These are phyloP conservation scores for Fusarium gaditjirri DNA, from an alignment of 2,329 filamentous ascomycete genomes.

Conservation along the genomic window DNA sequence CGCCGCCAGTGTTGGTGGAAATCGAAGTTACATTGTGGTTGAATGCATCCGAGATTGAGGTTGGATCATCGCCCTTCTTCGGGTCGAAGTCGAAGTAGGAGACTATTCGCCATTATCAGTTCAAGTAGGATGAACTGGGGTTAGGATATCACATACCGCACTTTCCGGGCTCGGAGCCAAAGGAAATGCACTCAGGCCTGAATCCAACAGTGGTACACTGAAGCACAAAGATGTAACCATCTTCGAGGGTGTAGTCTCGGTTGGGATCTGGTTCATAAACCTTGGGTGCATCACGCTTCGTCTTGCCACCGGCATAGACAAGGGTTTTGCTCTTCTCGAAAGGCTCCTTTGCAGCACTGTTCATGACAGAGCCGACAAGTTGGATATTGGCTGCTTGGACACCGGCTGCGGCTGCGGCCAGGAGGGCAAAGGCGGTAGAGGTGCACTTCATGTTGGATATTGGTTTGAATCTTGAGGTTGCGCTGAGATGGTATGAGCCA, in stretches of 20 bases:
- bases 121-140: neutral
- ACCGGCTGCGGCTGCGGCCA: neutral
- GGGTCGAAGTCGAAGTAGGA: neutral
- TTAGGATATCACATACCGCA: neutral
- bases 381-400: neutral
- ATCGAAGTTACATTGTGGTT: neutral
- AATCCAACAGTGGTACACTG: neutral
- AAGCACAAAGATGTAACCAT: neutral
- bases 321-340: neutral
- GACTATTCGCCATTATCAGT: neutral
- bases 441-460: neutral
- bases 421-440: neutral
- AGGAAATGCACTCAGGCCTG: neutral
- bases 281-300: neutral
- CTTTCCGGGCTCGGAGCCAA: neutral
- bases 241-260: neutral
- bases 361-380: neutral
- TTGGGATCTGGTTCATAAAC: neutral
- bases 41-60: neutral
- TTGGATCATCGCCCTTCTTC: neutral
- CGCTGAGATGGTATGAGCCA: neutral
- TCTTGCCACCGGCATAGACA: neutral
- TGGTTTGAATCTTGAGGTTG: neutral
- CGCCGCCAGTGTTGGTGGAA: neutral
- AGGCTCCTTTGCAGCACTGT: neutral